Evolutionary conservation across 2,329 filamentous ascomycete genomes (phyloP), one percentile per base, ranked within the genome.

Genomic region (Diaporthe aspalathi): DNA sequence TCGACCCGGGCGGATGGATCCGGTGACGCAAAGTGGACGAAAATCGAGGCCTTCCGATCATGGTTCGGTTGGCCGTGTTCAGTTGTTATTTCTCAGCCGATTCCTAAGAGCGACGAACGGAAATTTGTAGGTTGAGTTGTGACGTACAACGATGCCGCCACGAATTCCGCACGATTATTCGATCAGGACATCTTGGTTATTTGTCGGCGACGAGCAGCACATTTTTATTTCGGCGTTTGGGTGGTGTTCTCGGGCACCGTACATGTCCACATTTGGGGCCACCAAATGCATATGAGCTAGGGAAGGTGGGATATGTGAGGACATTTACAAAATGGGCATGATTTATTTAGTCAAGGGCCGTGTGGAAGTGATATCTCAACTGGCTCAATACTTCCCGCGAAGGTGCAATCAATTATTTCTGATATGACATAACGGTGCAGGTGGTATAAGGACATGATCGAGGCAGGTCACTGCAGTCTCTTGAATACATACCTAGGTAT

Each of bases 1-100:
- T 63, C 0, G 7, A 4, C 11, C 0, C 2, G 3, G n/a, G 9
- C 16, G 20, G 0, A 40, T n/a, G 20, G 17, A 8, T 22, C 6
- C 24, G 0, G 4, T 16, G 32, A 22, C 32, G 12, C 32, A 1
- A 1, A 16, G 29, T 20, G 12, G 20, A 22, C 32, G 2, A 17
- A 24, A 7, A 3, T 2, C 4, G 3, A 7, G 22, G 32, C 20
- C 49, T 12, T 8, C 4, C 49, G 22, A 17, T 12, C 22, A 5
- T 50, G 12, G 32, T 14, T 12, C 2, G 9, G 8, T 1, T 35
- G 11, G 9, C 7, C 8, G 24, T 5, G 3, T 54, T 5, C 5
- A 32, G 5, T 5, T 32, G 32, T 32, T 20, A 11, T 9, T n/a
- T 20, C 7, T 32, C 6, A 14, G 29, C 29, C 20, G 52, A 29